Evolutionary conservation across 768 basidiomycete genomes (phyloP).

Genomic region (Lentinula sp.): DNA sequence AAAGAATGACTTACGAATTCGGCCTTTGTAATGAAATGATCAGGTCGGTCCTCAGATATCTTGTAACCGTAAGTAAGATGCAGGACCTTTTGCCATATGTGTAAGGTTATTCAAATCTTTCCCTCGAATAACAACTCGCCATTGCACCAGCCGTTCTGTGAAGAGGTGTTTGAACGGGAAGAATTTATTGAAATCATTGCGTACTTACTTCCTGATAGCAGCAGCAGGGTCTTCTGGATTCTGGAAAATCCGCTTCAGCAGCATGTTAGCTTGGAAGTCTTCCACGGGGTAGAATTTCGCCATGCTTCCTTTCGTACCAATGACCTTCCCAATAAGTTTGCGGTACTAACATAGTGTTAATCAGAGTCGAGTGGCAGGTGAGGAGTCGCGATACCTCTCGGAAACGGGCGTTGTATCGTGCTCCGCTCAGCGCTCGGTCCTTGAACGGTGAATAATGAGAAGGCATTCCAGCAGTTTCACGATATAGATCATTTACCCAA

Average conservation of each 20-base stretch:
- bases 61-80: constrained; percentile 5
- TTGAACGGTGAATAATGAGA: not conserved
- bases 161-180: not conserved
- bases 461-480: too few species aligned
- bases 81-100: not conserved
- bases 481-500: not conserved
- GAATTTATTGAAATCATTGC: not conserved
- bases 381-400: not conserved
- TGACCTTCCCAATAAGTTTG: constrained; percentile 27
- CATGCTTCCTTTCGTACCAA: constrained; percentile 13
- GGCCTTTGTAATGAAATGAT: constrained; percentile 2
- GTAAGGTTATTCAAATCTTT: not conserved
- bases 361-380: not conserved
- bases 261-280: constrained; percentile 27
- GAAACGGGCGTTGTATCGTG: not conserved
- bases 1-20: not conserved
- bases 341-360: not conserved
- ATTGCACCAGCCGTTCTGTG: constrained; percentile 3
- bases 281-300: constrained; percentile 23
- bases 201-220: constrained; percentile 1
- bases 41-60: constrained; percentile 1
- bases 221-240: constrained; percentile 24
- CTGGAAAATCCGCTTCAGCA: constrained; percentile 27
- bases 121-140: not conserved
- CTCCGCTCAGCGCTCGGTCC: constrained; percentile 2